Conservation (phyloP, 768 basidiomycete species). For the Lentinula sp. region DNA sequence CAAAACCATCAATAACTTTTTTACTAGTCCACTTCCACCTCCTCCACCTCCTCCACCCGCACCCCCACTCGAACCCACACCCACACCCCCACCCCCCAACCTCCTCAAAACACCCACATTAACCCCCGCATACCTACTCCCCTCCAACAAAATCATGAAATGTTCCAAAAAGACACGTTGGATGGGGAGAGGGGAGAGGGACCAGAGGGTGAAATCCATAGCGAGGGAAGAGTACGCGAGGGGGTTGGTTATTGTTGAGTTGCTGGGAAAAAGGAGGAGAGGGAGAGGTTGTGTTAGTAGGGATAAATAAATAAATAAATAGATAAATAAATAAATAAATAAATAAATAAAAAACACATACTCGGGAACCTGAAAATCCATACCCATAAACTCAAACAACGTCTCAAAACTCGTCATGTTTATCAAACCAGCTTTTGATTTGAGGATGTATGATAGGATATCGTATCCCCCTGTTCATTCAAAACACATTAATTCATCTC, state of each 20-base stretch:
- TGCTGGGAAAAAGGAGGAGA: constrained; percentile 29
- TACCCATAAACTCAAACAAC: constrained; percentile 79
- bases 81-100: no score
- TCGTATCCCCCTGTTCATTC: constrained; percentile 72
- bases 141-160: constrained; percentile 65
- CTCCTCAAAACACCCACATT: constrained; percentile 37
- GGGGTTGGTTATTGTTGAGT: constrained; percentile 77
- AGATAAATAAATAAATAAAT: no score
- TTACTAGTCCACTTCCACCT: constrained; percentile 62
- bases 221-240: constrained; percentile 80
- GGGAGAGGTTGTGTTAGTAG: no score
- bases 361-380: constrained; percentile 81
- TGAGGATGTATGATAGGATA: constrained; percentile 68
- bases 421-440: constrained; percentile 66
- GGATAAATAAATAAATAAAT: no score
- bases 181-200: constrained; percentile 62
- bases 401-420: constrained; percentile 79
- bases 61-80: no score
- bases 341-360: constrained; percentile 28
- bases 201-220: constrained; percentile 90
- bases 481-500: no score
- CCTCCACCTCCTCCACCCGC: no score
- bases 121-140: constrained; percentile 71
- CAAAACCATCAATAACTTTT: constrained; percentile 74
- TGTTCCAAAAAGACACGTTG: constrained; percentile 77